A percentile compares a stretch with the other conserved stretches of the same genome.
Evolutionary conservation across 1,139 yeast species (phyloP).

Genomic region (Lodderomyces jiufengensis): DNA sequence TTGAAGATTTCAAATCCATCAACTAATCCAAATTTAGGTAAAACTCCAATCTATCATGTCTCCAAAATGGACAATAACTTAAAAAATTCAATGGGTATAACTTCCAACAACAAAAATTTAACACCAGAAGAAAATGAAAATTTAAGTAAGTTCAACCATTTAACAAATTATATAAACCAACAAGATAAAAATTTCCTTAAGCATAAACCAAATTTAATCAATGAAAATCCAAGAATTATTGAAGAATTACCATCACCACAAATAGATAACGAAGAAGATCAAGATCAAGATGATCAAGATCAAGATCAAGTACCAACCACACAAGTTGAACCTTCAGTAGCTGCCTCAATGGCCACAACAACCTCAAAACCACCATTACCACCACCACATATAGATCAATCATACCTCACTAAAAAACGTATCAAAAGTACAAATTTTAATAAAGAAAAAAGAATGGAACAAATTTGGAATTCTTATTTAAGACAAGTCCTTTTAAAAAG

Average conservation of each 20-base stretch:
- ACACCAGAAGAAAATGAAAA: conserved; percentile 9
- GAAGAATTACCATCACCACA: conserved; percentile 10
- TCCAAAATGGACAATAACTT: conserved; percentile 25
- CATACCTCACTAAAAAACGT: neutral
- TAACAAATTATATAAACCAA: conserved; percentile 27
- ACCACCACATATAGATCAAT: conserved; percentile 21
- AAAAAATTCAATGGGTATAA: conserved; percentile 29
- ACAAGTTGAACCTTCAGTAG: neutral
- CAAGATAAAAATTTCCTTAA: conserved; percentile 18
- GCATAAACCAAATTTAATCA: neutral
- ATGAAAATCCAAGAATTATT: neutral
- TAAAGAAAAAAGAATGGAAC: conserved; percentile 15
- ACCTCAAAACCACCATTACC: conserved; percentile 22
- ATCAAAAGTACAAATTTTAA: neutral
- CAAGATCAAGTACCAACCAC: neutral
- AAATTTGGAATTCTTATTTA: conserved; percentile 39
- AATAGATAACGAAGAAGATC: neutral
- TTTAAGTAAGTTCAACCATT: conserved; percentile 20
- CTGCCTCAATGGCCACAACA: conserved; percentile 8
- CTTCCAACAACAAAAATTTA: conserved; percentile 1
- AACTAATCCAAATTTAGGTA: conserved; percentile 29
- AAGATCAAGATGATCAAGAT: neutral
- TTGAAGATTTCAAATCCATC: conserved; percentile 11
- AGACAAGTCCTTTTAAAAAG: conserved; percentile 35
- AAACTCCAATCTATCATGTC: conserved; percentile 9